A percentile compares a stretch with the other conserved stretches of the same genome.
phyloP scores from a whole-genome alignment of 2,329 filamentous ascomycete species.

The Fusarium sp. region DNA sequence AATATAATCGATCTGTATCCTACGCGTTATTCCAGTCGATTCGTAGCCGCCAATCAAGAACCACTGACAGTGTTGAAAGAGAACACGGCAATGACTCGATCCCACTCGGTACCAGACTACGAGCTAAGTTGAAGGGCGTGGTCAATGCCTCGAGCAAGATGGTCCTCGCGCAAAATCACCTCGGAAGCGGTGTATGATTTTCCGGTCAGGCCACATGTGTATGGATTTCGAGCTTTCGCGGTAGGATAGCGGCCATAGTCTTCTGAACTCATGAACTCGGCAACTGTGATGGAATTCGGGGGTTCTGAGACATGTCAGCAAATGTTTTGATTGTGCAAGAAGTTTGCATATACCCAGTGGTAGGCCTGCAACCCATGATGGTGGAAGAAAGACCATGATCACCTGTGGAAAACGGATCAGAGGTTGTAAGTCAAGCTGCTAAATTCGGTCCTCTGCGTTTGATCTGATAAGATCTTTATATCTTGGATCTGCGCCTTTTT shows the following conservation, averaged over 20 bases:
- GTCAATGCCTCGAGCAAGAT: constrained; percentile 71
- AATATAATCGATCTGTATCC: constrained; percentile 75
- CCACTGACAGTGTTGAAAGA: constrained; percentile 75
- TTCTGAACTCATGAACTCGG: constrained; percentile 78
- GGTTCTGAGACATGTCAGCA: not conserved
- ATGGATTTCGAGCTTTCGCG: constrained; percentile 72
- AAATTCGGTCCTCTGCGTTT: not conserved
- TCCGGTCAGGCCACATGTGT: constrained; percentile 79
- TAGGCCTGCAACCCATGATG: constrained; percentile 20
- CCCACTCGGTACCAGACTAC: constrained; percentile 78
- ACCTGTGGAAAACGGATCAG: rapidly evolving
- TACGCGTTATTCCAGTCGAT: not conserved
- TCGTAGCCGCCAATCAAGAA: constrained; percentile 24
- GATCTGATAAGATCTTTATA: constrained; percentile 18
- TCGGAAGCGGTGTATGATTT: constrained; percentile 71
- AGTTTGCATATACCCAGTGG: not conserved
- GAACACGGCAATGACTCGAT: constrained; percentile 81
- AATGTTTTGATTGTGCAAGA: rapidly evolving
- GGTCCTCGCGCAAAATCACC: constrained; percentile 72
- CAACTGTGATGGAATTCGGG: constrained; percentile 60
- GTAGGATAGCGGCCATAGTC: constrained; percentile 60
- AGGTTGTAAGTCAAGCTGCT: not conserved
- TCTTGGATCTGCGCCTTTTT: constrained; percentile 2
- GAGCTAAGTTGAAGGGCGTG: constrained; percentile 72
- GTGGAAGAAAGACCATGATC: constrained; percentile 14